phyloP scores from a whole-genome alignment of 192 early-diverging fungal species.

The Backusella sp. region DNA sequence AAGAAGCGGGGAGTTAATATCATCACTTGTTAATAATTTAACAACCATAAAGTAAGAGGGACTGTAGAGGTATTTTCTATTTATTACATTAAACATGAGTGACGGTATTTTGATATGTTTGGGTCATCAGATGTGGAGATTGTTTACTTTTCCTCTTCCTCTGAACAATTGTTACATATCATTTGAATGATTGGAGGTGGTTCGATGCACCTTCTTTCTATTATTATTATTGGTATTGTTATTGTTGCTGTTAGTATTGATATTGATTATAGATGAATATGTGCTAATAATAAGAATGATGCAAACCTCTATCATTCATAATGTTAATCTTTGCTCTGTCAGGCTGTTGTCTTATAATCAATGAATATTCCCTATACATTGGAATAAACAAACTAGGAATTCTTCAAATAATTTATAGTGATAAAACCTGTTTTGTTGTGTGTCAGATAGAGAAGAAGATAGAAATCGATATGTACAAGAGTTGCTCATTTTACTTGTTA shows the following conservation, averaged over 20 bases:
- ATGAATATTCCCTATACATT: neutral
- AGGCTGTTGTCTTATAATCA: neutral
- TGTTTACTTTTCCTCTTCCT: neutral
- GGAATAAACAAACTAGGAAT: neutral
- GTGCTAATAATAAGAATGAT: neutral
- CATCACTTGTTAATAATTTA: neutral
- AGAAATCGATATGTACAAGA: neutral
- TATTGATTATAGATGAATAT: neutral
- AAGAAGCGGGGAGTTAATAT: neutral
- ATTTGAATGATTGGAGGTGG: neutral
- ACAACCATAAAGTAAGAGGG: neutral
- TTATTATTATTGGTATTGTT: neutral
- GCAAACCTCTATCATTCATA: conserved; percentile 4
- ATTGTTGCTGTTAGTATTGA: too few species aligned
- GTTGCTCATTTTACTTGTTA: neutral
- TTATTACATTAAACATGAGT: neutral
- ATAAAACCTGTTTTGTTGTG: neutral
- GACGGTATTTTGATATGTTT: too few species aligned
- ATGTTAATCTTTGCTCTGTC: neutral
- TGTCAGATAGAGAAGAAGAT: neutral
- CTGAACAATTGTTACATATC: conserved; percentile 3
- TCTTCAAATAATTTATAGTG: neutral
- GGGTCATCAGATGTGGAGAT: neutral
- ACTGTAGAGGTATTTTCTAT: neutral
- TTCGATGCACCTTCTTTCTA: neutral